These are phyloP conservation scores for Calycina herbarum DNA, from an alignment of 2,329 filamentous ascomycete species.

Conservation along the genomic window DNA sequence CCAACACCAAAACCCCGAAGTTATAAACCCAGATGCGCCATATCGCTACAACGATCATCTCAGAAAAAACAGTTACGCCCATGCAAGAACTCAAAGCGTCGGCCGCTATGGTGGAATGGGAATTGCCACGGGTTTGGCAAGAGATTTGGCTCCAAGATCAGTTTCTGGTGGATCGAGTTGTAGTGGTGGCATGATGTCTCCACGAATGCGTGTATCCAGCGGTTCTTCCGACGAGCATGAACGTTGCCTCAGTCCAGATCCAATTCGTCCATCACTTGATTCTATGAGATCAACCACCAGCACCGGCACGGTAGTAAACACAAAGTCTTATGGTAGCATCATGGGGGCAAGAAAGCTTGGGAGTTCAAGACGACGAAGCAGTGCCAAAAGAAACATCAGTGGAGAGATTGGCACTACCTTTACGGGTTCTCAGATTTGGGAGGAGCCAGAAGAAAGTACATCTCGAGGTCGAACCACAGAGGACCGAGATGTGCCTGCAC, in stretches of 20 bases:
- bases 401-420: conserved; percentile 65
- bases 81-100: conserved; percentile 62
- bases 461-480: conserved; percentile 30
- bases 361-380: conserved; percentile 27
- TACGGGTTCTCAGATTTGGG: conserved; percentile 81
- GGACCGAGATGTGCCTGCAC: conserved; percentile 41
- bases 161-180: conserved; percentile 37
- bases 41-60: conserved; percentile 69
- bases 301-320: conserved; percentile 12
- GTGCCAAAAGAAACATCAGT: conserved; percentile 62
- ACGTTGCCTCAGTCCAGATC: conserved; percentile 25
- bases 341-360: conserved; percentile 19
- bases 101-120: conserved; percentile 51
- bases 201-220: conserved; percentile 36
- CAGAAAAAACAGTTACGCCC: conserved; percentile 69
- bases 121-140: conserved; percentile 37
- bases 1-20: conserved; percentile 66
- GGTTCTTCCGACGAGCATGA: conserved; percentile 26
- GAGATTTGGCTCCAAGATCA: conserved; percentile 36
- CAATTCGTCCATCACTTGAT: conserved; percentile 29
- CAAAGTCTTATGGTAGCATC: conserved; percentile 34
- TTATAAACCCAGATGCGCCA: conserved; percentile 60
- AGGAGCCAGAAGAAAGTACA: conserved; percentile 65
- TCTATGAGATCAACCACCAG: conserved; percentile 18
- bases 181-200: conserved; percentile 37